These are phyloP conservation scores for Toxoplasma gondii DNA, from an alignment of 169 alveolate genomes.

Conservation along the genomic window DNA sequence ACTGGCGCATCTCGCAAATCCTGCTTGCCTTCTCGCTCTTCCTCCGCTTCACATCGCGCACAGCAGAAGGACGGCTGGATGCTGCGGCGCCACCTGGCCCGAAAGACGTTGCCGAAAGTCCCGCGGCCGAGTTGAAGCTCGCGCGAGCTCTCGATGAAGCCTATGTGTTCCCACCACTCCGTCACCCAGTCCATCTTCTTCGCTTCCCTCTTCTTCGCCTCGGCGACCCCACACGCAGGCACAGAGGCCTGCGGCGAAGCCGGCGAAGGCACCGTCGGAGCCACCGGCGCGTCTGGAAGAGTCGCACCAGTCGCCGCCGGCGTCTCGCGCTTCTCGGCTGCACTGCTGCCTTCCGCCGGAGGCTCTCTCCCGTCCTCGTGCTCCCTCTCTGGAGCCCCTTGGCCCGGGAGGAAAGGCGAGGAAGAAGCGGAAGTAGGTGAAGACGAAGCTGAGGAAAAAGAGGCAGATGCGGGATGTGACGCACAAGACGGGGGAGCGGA, in stretches of 20 bases:
- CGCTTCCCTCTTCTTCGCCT: not conserved
- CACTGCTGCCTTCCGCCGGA: not conserved
- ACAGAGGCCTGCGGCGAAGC: not conserved
- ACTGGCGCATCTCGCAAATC: not conserved
- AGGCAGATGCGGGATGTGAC: not conserved
- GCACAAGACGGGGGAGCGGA: not conserved
- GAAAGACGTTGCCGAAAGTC: slow-evolving; percentile 49
- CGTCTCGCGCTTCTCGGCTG: not conserved
- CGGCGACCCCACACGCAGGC: not conserved
- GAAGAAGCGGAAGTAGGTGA: not conserved
- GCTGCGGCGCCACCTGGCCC: slow-evolving; percentile 40
- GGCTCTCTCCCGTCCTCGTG: not conserved
- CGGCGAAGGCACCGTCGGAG: not conserved
- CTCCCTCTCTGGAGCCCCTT: no score
- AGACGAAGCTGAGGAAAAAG: not conserved
- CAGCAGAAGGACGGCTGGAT: slow-evolving; percentile 39
- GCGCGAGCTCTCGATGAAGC: slow-evolving; percentile 25
- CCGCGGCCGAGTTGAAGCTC: slow-evolving; percentile 40
- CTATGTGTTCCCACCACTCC: slow-evolving; percentile 52
- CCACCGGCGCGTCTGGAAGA: not conserved
- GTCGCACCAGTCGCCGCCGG: not conserved
- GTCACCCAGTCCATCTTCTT: not conserved
- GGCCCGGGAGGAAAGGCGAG: not conserved
- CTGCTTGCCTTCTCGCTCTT: not conserved
- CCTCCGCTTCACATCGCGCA: slow-evolving; percentile 5